Evolutionary conservation across 202 grass and related monocot genomes (phyloP).

Genomic region (Bolboschoenoplectus hybrid): DNA sequence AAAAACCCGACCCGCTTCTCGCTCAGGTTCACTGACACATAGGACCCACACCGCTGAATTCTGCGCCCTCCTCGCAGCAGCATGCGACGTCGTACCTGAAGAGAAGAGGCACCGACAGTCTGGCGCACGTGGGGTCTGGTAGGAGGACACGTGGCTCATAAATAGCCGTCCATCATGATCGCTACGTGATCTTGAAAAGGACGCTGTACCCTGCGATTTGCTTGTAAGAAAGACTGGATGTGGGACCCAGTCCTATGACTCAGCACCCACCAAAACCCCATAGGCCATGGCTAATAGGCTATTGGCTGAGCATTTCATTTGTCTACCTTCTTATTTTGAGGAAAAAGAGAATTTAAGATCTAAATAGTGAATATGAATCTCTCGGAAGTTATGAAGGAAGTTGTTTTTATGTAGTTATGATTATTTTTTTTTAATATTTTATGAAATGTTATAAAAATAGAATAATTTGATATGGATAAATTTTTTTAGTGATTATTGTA

Average conservation of each 20-base stretch:
- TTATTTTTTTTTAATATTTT: no score
- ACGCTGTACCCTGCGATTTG: constrained; percentile 50
- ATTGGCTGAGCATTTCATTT: not conserved
- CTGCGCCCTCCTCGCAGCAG: no score
- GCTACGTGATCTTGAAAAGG: constrained; percentile 53
- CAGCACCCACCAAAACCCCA: constrained; percentile 41
- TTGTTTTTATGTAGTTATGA: not conserved
- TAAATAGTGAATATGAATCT: not conserved
- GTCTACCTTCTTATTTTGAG: not conserved
- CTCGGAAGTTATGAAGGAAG: not conserved
- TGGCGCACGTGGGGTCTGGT: not conserved
- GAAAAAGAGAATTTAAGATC: not conserved
- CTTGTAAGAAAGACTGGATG: not conserved
- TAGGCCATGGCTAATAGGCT: no score
- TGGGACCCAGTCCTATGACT: constrained; percentile 41
- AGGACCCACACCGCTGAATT: not conserved
- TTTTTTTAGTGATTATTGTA: no score
- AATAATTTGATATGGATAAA: no score
- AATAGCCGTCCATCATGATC: constrained; percentile 10
- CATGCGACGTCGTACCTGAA: constrained; percentile 7
- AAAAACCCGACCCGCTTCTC: not conserved
- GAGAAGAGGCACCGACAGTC: constrained; percentile 55
- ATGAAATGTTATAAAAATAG: no score
- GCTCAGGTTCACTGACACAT: not conserved
- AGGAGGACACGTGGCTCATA: constrained; percentile 29